Base-by-base conservation (phyloP, 1,284 basidiomycete species). In the Rhodotorula sp. region DNA sequence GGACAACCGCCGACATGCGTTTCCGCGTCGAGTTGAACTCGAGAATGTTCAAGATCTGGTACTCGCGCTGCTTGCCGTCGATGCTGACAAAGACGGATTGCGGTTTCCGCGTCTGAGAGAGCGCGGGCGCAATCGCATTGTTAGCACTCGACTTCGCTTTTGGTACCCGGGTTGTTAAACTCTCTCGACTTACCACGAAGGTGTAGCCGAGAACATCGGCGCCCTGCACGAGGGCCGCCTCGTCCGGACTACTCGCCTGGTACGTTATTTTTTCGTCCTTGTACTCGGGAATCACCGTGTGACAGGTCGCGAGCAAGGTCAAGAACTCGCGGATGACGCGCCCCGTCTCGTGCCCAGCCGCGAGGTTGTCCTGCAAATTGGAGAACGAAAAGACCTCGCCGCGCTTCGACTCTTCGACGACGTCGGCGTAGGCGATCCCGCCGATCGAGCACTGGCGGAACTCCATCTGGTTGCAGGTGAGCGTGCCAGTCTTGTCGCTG, bases 21-120 rank as follows among this genome's bases (percentile, higher is more conserved):
- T 99, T 99, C 59, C 95, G 87, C 1, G 93, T 93, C 60, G 93
- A 96, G 81, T 98, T 99, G 85, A 99, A 99, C 81, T 99, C 96
- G 85, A 94, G 96, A 59, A 99, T 90, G 79, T 99, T 98, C 67
- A 99, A 83, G 65, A 99, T 87, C 80, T 98, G 88, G 79, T 89
- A 98, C 80, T 98, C 93, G 69, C 87, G 84, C 8, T 85, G 82
- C 66, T 84, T 81, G 26, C 91, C 94, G 67, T 86, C 84, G 65
- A 95, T 85, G 66, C 91, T 88, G 71, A 98, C 87, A 79, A 92
- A 97, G 6, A 95, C 91, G 0, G 94, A 96, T 79, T 90, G 93
- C 10, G 95, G 95, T 81, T 98, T 99, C 60, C 96, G 90, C 6
- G 86, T 95, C 91, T 95, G 78, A n/a, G 33, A 24, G 6, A 42